phyloP scores from a whole-genome alignment of 2,329 filamentous ascomycete species.

The Tolypocladium inflatum region DNA sequence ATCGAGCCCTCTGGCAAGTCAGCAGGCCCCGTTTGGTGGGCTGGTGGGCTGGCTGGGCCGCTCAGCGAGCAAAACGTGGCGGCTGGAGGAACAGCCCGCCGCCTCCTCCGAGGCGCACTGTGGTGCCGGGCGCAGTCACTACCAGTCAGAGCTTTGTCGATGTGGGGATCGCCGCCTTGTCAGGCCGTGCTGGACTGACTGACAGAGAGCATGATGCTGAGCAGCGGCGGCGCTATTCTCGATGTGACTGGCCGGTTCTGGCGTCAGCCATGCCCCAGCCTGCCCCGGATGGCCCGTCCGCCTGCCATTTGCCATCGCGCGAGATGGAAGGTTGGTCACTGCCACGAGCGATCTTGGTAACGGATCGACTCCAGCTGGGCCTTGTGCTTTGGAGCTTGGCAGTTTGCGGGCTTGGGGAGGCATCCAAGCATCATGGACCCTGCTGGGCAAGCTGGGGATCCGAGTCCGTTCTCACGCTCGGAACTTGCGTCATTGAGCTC shows the following conservation, averaged over 20 bases:
- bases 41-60: background rate
- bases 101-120: background rate
- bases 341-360: background rate
- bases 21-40: background rate
- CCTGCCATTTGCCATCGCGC: background rate
- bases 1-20: background rate
- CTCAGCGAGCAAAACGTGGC: background rate
- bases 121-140: background rate
- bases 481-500: background rate
- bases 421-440: background rate
- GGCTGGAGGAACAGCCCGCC: background rate
- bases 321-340: background rate
- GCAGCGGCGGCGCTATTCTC: background rate
- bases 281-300: background rate
- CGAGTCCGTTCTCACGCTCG: background rate
- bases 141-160: background rate
- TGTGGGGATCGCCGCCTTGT: background rate
- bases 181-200: background rate
- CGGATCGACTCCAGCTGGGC: background rate
- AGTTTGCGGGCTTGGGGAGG: background rate
- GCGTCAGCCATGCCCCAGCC: slow-evolving; percentile 1
- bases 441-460: background rate
- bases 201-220: background rate
- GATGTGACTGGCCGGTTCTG: slow-evolving; percentile 1
- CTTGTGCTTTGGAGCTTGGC: background rate